These are phyloP conservation scores for Cicer bijugum DNA, from an alignment of 306 rosid genomes.

Conservation along the genomic window DNA sequence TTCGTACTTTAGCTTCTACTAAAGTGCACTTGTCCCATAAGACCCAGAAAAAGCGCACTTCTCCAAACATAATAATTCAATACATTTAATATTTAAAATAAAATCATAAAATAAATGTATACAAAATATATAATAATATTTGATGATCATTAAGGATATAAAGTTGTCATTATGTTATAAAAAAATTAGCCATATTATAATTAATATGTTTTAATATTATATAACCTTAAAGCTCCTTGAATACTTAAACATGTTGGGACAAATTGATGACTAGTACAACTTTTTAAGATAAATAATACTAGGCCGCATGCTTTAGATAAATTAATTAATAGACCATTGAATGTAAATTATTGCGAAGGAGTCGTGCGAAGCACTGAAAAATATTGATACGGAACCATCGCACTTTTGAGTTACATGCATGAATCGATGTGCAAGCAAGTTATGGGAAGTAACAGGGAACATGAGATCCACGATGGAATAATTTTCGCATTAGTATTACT, in stretches of 20 bases:
- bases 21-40: not conserved
- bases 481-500: slow-evolving; percentile 17
- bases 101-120: no score
- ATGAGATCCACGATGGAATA: slow-evolving; percentile 45
- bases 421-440: slow-evolving; percentile 35
- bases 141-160: not conserved
- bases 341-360: slow-evolving; percentile 29
- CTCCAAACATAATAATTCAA: no score
- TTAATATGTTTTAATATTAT: not conserved
- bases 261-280: slow-evolving; percentile 36
- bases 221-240: slow-evolving; percentile 12
- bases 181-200: not conserved
- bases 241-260: slow-evolving; percentile 26
- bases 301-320: slow-evolving; percentile 6
- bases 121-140: not conserved
- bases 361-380: slow-evolving; percentile 56
- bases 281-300: not conserved
- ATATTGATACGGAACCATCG: slow-evolving; percentile 20
- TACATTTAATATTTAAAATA: not conserved
- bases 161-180: not conserved
- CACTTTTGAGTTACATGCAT: slow-evolving; percentile 40
- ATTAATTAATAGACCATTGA: slow-evolving; percentile 25
- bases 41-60: no score
- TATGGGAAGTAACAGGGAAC: slow-evolving; percentile 30
- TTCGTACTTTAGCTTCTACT: not conserved